phyloP scores from a whole-genome alignment of 2,329 filamentous ascomycete genomes.

The Erysiphe pisi region DNA sequence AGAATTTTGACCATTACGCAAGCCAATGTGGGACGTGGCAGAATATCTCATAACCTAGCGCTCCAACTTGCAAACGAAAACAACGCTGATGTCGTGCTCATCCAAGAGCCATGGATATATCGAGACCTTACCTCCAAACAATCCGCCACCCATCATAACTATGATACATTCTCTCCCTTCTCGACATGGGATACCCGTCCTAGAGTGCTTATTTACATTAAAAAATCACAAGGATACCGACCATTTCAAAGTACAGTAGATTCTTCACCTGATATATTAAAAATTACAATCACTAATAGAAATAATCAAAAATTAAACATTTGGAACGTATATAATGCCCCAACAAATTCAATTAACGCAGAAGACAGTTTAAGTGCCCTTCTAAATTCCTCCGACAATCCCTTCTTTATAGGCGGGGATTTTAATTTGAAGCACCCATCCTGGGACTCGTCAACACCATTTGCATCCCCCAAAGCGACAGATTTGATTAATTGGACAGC shows the following conservation, averaged over 20 bases:
- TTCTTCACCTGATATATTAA: no score
- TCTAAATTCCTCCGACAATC: not conserved
- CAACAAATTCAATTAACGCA: no score
- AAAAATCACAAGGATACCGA: not conserved
- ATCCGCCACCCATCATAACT: not conserved
- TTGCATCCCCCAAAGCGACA: not conserved
- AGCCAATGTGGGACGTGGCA: not conserved
- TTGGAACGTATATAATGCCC: no score
- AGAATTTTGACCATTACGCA: no score
- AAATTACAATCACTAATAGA: no score
- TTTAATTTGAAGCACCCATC: not conserved
- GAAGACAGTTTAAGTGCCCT: not conserved
- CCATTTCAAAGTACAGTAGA: not conserved
- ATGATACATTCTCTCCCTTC: not conserved
- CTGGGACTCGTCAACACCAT: not conserved
- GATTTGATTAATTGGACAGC: slow-evolving; percentile 3
- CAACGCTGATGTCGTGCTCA: not conserved
- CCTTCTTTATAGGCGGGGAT: slow-evolving; percentile 1
- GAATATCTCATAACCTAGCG: not conserved
- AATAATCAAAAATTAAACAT: no score
- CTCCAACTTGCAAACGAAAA: not conserved
- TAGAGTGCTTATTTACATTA: not conserved
- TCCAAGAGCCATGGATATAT: not conserved
- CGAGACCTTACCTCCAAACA: not conserved
- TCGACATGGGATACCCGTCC: not conserved